Percentiles rank a stretch among this genome's conserved stretches.
Evolutionary conservation across 192 early-diverging fungal species (phyloP).

Genomic region (Linnemannia schmuckeri): DNA sequence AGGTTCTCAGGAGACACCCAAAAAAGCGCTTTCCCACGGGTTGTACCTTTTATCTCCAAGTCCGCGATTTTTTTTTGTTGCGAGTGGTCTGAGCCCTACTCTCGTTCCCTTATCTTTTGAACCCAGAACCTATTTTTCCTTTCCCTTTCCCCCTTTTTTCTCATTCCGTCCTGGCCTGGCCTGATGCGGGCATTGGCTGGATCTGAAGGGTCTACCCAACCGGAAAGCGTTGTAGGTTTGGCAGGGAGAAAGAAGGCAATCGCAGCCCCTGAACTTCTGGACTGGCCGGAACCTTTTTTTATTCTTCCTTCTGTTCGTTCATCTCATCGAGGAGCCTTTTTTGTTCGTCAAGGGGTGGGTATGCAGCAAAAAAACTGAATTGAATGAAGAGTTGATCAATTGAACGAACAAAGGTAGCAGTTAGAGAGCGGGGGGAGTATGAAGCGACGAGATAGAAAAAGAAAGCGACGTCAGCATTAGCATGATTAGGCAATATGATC

Average conservation of each 20-base stretch:
- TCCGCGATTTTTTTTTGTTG: background rate
- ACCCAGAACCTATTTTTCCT: background rate
- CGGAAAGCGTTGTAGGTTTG: background rate
- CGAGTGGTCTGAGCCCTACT: background rate
- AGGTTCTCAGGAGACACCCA: background rate
- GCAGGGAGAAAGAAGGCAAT: no score
- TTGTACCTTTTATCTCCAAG: background rate
- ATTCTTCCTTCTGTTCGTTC: no score
- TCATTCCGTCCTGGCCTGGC: background rate
- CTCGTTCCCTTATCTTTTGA: background rate
- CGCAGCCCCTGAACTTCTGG: background rate
- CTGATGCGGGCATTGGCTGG: background rate
- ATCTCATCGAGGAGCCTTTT: no score
- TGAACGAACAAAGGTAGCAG: no score
- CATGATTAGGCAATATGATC: background rate
- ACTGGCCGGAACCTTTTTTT: no score
- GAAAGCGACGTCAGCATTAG: background rate
- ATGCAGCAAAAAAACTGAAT: no score
- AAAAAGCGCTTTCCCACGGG: conserved; percentile 3
- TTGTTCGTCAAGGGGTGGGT: no score
- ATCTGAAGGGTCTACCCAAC: no score
- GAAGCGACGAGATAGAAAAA: background rate
- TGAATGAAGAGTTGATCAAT: no score
- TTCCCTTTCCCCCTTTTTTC: background rate
- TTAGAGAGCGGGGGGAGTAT: no score